Evolutionary conservation across 345 rosid species (phyloP).

Genomic region (Brassica incana): DNA sequence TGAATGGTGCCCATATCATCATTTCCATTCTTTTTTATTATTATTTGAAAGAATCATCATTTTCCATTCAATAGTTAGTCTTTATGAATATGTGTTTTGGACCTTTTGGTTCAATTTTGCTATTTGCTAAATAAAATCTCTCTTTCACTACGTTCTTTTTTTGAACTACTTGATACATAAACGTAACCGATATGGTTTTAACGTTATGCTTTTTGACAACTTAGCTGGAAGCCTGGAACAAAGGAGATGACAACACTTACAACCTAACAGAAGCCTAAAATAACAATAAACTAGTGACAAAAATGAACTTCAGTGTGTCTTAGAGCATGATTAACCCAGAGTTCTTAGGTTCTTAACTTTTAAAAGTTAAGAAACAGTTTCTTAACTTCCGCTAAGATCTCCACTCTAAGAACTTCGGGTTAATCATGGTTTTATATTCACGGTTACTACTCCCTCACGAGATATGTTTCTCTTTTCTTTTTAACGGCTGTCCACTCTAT

Average conservation of each 20-base stretch:
- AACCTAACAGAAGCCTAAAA: not conserved
- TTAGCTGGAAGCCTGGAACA: not conserved
- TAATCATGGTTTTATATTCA: not conserved
- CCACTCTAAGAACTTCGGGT: no score
- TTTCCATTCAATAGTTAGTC: not conserved
- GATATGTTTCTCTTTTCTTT: not conserved
- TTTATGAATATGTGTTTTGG: conserved; percentile 18
- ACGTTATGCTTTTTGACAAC: not conserved
- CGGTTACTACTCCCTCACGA: no score
- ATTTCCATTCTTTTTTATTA: no score
- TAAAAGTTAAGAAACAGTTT: no score
- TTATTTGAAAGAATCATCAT: not conserved
- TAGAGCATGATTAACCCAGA: no score
- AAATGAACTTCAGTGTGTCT: not conserved
- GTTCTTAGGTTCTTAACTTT: no score
- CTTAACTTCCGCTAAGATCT: no score
- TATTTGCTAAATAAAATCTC: not conserved
- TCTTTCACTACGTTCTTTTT: not conserved
- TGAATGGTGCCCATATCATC: not conserved
- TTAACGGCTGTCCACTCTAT: not conserved
- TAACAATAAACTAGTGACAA: not conserved
- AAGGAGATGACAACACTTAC: not conserved
- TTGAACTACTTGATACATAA: not conserved
- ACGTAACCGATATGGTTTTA: not conserved
- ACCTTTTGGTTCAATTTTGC: not conserved